Evolutionary conservation across 352 stramenopile genomes (phyloP).

Genomic region (Globisporangium megalacanthum): DNA sequence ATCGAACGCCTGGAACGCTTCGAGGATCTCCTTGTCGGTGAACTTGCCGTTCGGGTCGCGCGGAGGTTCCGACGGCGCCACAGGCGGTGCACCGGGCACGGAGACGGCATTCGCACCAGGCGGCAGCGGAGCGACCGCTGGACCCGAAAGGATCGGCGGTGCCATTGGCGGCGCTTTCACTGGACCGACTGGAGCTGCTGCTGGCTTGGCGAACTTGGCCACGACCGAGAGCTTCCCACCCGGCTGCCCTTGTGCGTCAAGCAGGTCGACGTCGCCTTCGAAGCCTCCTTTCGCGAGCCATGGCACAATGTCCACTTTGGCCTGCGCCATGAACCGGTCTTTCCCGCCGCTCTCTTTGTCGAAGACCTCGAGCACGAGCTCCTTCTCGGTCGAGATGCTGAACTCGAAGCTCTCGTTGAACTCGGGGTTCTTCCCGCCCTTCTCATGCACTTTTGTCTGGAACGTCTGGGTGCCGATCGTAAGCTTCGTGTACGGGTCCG

Average conservation of each 20-base stretch:
- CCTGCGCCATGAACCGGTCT: constrained; percentile 92
- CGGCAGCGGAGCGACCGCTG: constrained; percentile 52
- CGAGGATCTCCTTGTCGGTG: constrained; percentile 91
- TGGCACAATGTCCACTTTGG: constrained; percentile 88
- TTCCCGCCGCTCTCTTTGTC: constrained; percentile 89
- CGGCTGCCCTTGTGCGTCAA: constrained; percentile 71
- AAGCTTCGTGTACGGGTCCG: constrained; percentile 92
- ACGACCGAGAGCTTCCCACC: constrained; percentile 85
- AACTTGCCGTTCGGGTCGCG: constrained; percentile 94
- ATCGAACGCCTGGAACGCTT: constrained; percentile 90
- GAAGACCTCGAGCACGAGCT: constrained; percentile 89
- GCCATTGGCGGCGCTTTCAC: constrained; percentile 52
- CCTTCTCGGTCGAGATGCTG: constrained; percentile 93
- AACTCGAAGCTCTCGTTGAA: constrained; percentile 95
- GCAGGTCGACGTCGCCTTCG: constrained; percentile 87
- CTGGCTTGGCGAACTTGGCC: constrained; percentile 84
- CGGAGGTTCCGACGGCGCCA: constrained; percentile 64
- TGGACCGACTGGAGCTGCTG: constrained; percentile 21
- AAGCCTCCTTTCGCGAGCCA: constrained; percentile 93
- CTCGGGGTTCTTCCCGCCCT: constrained; percentile 90
- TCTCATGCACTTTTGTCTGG: constrained; percentile 80
- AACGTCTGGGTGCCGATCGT: constrained; percentile 83
- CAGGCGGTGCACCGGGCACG: constrained; percentile 36
- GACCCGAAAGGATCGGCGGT: constrained; percentile 56
- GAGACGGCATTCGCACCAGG: constrained; percentile 51